phyloP scores from a whole-genome alignment of 371 early-diverging fungal genomes.

The Mucor circinelloides region DNA sequence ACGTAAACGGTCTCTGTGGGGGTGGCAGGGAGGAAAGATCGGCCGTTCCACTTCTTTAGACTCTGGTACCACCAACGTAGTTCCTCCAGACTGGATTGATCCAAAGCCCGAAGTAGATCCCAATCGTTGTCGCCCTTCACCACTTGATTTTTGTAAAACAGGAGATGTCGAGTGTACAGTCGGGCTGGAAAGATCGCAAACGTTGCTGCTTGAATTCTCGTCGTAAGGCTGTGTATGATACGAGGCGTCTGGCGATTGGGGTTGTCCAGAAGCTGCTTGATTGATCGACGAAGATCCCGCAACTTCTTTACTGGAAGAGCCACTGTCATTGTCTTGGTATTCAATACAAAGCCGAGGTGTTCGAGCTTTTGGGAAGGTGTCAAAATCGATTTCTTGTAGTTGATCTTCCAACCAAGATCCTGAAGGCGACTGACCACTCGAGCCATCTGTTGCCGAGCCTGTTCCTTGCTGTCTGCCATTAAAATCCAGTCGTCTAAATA shows the following conservation, averaged over 20 bases:
- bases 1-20: not conserved
- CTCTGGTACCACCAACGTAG: conserved; percentile 11
- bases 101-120: not conserved
- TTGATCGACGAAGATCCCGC: conserved; percentile 26
- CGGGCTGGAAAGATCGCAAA: conserved; percentile 20
- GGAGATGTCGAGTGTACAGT: conserved; percentile 12
- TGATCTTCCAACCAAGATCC: conserved; percentile 5
- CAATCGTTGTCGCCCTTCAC: not conserved
- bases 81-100: not conserved
- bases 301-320: conserved; percentile 8
- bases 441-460: too few species aligned
- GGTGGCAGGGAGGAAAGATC: conserved; percentile 4
- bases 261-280: conserved; percentile 8
- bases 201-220: conserved; percentile 15
- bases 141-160: not conserved
- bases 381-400: conserved; percentile 13
- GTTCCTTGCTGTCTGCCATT: conserved; percentile 1
- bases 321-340: conserved; percentile 1
- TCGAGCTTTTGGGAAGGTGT: conserved; percentile 15
- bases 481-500: conserved; percentile 16
- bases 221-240: conserved; percentile 22
- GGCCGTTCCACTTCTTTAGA: conserved; percentile 15
- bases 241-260: conserved; percentile 4
- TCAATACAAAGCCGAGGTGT: conserved; percentile 15
- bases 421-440: not conserved